Conservation (phyloP, 2,329 filamentous ascomycete species). For the Colletotrichum gloeosporioides region DNA sequence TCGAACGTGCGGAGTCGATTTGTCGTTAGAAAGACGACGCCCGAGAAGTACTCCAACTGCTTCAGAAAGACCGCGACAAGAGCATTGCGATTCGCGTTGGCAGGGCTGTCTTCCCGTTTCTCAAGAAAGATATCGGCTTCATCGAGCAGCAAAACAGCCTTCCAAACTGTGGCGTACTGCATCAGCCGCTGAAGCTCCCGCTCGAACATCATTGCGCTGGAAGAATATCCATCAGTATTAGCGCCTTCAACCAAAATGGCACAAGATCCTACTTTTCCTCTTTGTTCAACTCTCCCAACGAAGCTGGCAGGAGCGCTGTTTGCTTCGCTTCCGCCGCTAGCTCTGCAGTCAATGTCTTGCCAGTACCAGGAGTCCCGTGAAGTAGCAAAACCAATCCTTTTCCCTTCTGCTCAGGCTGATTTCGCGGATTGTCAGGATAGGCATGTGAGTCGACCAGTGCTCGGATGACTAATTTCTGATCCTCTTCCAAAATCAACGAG, state of each 20-base stretch:
- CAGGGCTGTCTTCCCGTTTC: not conserved
- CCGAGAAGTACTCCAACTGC: slow-evolving; percentile 87
- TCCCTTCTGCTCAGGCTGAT: slow-evolving; percentile 32
- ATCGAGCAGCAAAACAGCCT: not conserved
- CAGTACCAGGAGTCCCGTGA: not conserved
- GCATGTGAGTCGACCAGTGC: slow-evolving; percentile 27
- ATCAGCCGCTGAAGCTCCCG: not conserved
- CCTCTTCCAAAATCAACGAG: slow-evolving; percentile 26
- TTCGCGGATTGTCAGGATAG: slow-evolving; percentile 20
- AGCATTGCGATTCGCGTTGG: not conserved
- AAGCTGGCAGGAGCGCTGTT: slow-evolving; percentile 9
- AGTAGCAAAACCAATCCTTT: not conserved
- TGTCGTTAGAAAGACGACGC: slow-evolving; percentile 87
- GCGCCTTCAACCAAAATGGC: not conserved
- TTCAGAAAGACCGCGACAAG: slow-evolving; percentile 43
- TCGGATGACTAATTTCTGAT: slow-evolving; percentile 28
- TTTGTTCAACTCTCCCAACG: slow-evolving; percentile 6
- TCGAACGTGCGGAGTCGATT: slow-evolving; percentile 69
- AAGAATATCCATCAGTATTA: not conserved
- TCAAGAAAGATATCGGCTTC: not conserved
- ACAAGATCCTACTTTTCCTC: not conserved
- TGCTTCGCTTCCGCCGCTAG: not conserved
- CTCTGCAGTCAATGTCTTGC: not conserved
- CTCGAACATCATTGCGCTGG: not conserved
- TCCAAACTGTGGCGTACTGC: not conserved